Base-by-base conservation (phyloP, 176 grass and related monocot genomes). In the Oryza punctata region DNA sequence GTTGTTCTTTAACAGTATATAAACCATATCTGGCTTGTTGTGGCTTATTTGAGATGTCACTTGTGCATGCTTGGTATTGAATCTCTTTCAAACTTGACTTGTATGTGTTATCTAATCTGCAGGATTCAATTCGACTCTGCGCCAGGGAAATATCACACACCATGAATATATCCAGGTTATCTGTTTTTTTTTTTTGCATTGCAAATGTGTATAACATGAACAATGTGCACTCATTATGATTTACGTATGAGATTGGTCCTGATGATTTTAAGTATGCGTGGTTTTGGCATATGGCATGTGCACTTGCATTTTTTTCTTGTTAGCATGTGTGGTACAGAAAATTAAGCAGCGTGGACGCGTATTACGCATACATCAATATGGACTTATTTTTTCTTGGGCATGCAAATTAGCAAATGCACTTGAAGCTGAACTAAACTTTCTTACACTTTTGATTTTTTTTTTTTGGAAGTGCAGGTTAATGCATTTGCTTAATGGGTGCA, bases 91-190 rank as follows among this genome's bases (percentile, higher is more conserved):
- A 82, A 52, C 54, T 78, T 77, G 43, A 52, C 54, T 78, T 77
- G 43, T 69, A 80, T 86, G 15, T 71, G 67, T 80, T 65, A 69
- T 76, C 6, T 4, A 78, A 78, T 87, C 66, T 88, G 72, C 88
- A 98, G 96, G 96, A 79, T 98, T 98, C 85, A 98, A 98, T 95
- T 98, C 96, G 12, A 98, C 96, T 78, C 85, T 98, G 41, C 91
- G 96, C 32, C 96, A 98, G 66, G 96, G 96, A 8, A 98, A 95
- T 64, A 91, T 98, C 85, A 98, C 96, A 46, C 96, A 98, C 69
- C 96, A 98, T 90, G 96, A 98, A 91, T 98, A 98, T 88, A 93
- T 98, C 30, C 96, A 98, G 96, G 96, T 98, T 87, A 29, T 63
- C 12, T 30, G 46, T 46, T 70, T 44, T 24, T 19, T 78, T 84